These are phyloP conservation scores for Aspergillus conjunctus DNA, from an alignment of 495 filamentous ascomycete genomes.

Conservation along the genomic window DNA sequence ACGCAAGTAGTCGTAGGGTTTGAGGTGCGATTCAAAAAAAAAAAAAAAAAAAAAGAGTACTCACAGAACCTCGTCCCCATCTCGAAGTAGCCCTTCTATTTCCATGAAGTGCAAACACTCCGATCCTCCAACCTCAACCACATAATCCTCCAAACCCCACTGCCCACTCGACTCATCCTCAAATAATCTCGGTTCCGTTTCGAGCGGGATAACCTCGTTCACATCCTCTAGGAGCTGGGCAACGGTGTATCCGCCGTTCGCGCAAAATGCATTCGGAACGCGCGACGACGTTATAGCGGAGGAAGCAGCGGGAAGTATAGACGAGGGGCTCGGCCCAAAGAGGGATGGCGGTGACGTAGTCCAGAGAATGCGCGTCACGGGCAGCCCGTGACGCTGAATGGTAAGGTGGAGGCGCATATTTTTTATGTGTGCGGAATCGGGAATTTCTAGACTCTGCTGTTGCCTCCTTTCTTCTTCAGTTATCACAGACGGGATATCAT, in stretches of 20 bases:
- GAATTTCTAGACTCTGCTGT: background rate
- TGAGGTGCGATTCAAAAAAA: background rate
- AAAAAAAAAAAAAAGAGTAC: slow-evolving; percentile 30
- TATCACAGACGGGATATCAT: background rate
- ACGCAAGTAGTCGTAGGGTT: background rate
- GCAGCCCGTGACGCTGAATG: slow-evolving; percentile 79
- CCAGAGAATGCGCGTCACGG: slow-evolving; percentile 77
- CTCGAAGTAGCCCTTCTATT: slow-evolving; percentile 68
- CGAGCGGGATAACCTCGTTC: slow-evolving; percentile 81
- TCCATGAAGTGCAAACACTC: slow-evolving; percentile 89
- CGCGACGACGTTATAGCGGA: slow-evolving; percentile 42
- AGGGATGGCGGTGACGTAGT: slow-evolving; percentile 45
- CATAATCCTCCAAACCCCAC: slow-evolving; percentile 93
- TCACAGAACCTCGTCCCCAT: slow-evolving; percentile 84
- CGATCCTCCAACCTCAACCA: slow-evolving; percentile 78
- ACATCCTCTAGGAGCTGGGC: slow-evolving; percentile 81
- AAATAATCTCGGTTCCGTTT: slow-evolving; percentile 56
- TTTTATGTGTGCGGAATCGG: background rate
- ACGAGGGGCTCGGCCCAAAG: slow-evolving; percentile 27
- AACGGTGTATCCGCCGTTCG: slow-evolving; percentile 64
- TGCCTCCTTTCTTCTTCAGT: background rate
- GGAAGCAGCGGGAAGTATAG: slow-evolving; percentile 31
- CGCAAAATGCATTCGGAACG: slow-evolving; percentile 48
- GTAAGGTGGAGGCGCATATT: slow-evolving; percentile 79
- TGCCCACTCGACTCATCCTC: slow-evolving; percentile 50